Evolutionary conservation across 345 rosid species (phyloP), one percentile per base, ranked within the genome.

Genomic region (Aethionema arabicum): DNA sequence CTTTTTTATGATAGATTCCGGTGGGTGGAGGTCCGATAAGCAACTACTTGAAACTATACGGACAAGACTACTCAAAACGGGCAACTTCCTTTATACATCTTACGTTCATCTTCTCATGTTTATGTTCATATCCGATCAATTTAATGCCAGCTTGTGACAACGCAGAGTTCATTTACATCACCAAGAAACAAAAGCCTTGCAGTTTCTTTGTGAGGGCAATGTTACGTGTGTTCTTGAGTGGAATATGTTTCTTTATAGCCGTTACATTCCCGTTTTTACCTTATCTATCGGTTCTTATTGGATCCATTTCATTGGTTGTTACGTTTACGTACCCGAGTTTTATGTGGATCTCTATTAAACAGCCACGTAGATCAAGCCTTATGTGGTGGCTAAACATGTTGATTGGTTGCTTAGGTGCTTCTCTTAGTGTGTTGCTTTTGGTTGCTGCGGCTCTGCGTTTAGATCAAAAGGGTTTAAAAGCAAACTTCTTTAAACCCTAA

Each of bases 311-410:
- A 8, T 65, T 86, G 76, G 85, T 83, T 0, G 79, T 84, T 51
- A 86, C 93, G 33, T 69, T 77, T 36, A 78, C 87, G 4, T 86
- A 77, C 43, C 90, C 90, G 6, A 76, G 90, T 65, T 84, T 86
- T 63, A 86, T 84, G 87, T 86, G 90, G 87, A 57, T 86, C 35
- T 74, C 78, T 65, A 61, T 82, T 43, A 86, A 77, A 66, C 70
- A 71, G 33, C 84, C 93, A 0, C 74, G 72, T 55, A 31, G 32
- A 47, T 61, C 54, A n/a, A 57, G 85, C 30, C 63, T 62, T 11
- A 74, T 63, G 63, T 86, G 90, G 87, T 74, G 72, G 45, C 56
- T 84, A 12, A 82, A 84, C 59, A 75, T 85, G 83, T 74, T 40
- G 16, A 65, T 87, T 10, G 90, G 88, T n/a, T 14, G 74, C 4